These are phyloP conservation scores for Nitzschia inconspicua DNA, from an alignment of 108 stramenopile species.

Conservation along the genomic window DNA sequence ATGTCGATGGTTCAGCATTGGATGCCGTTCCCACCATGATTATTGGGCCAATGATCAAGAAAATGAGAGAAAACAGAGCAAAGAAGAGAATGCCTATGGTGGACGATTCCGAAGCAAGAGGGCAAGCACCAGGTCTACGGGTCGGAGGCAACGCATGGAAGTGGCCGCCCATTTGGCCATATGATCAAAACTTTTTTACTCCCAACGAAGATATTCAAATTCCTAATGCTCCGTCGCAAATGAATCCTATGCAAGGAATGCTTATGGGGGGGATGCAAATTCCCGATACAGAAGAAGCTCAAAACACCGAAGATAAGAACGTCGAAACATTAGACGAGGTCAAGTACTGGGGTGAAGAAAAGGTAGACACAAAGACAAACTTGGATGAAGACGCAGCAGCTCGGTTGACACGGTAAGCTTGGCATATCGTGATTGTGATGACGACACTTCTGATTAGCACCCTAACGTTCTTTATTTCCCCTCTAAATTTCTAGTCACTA, in stretches of 20 bases:
- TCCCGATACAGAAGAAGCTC: slow-evolving; percentile 14
- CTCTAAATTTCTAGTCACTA: slow-evolving; percentile 51
- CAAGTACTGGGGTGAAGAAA: slow-evolving; percentile 64
- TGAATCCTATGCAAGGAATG: slow-evolving; percentile 40
- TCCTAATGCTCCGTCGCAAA: slow-evolving; percentile 11
- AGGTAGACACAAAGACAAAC: slow-evolving; percentile 55
- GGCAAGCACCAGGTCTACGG: slow-evolving; percentile 78
- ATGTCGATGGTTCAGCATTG: too few relatives aligned
- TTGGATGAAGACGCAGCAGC: slow-evolving; percentile 62
- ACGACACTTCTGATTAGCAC: not conserved
- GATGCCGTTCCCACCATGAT: slow-evolving; percentile 49
- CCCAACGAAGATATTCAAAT: slow-evolving; percentile 45
- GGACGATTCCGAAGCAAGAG: slow-evolving; percentile 38
- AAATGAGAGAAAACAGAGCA: slow-evolving; percentile 73
- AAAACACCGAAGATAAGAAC: slow-evolving; percentile 35
- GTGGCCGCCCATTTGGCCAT: slow-evolving; percentile 90
- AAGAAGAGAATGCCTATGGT: slow-evolving; percentile 84
- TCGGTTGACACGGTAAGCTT: slow-evolving; percentile 62
- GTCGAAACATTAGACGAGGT: slow-evolving; percentile 45
- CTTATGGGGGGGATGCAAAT: slow-evolving; percentile 24
- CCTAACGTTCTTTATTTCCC: not conserved
- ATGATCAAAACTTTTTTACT: slow-evolving; percentile 65
- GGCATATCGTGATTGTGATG: not conserved
- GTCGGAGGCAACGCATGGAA: slow-evolving; percentile 80
- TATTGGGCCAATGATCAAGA: slow-evolving; percentile 81